Percentiles rank a stretch among this genome's conserved stretches.
phyloP scores from a whole-genome alignment of 805 yeast genomes.

The Nakazawaea holstii region DNA sequence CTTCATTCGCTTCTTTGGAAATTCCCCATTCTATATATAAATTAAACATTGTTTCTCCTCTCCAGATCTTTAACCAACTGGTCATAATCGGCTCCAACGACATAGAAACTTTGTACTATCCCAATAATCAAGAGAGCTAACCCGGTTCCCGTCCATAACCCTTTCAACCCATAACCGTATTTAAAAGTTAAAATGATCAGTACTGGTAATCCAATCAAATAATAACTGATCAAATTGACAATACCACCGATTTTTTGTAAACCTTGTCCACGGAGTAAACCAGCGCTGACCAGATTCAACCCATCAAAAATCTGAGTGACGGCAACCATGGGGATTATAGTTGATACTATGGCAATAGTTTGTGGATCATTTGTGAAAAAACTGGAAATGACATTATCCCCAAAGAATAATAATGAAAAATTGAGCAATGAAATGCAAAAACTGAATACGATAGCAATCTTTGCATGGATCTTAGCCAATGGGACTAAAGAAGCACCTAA shows the following conservation, averaged over 20 bases:
- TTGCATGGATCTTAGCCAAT: slow-evolving; percentile 32
- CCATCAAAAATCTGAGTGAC: slow-evolving; percentile 68
- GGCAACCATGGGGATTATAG: slow-evolving; percentile 58
- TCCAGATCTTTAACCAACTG: slow-evolving; percentile 22
- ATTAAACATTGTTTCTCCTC: slow-evolving; percentile 12
- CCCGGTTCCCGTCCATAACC: slow-evolving; percentile 61
- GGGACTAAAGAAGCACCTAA: slow-evolving; percentile 34
- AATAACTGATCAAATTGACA: slow-evolving; percentile 52
- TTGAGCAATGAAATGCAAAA: slow-evolving; percentile 35
- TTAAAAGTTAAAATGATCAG: slow-evolving; percentile 49
- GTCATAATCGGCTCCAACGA: slow-evolving; percentile 25
- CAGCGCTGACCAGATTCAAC: slow-evolving; percentile 66
- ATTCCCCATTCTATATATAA: too few relatives aligned
- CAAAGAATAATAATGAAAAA: slow-evolving; percentile 38
- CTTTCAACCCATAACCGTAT: slow-evolving; percentile 44
- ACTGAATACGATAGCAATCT: slow-evolving; percentile 31
- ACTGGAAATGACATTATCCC: slow-evolving; percentile 36
- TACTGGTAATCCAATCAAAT: slow-evolving; percentile 58
- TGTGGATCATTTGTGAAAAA: slow-evolving; percentile 57
- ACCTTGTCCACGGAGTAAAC: slow-evolving; percentile 76
- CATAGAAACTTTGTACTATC: slow-evolving; percentile 32
- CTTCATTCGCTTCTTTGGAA: neutral
- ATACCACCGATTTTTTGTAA: slow-evolving; percentile 60
- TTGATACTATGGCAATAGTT: slow-evolving; percentile 45
- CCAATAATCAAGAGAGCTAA: slow-evolving; percentile 48